These are phyloP conservation scores for Litchi chinensis DNA, from an alignment of 345 rosid species.

Conservation along the genomic window DNA sequence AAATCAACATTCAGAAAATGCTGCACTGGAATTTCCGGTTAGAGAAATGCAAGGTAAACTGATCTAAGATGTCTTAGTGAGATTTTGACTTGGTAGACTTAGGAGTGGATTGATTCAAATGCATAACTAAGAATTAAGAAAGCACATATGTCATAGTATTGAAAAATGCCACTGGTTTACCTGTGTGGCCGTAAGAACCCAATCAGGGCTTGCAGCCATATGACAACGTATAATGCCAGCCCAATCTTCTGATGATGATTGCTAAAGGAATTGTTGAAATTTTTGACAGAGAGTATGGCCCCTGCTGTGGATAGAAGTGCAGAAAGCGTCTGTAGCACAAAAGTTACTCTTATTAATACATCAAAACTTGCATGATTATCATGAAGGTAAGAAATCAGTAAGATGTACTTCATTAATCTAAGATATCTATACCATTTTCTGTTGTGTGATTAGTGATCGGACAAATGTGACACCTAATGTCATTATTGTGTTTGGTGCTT, in stretches of 20 bases:
- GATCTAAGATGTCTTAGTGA: neutral
- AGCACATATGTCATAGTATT: neutral
- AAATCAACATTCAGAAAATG: neutral
- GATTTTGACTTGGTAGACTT: neutral
- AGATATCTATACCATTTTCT: neutral
- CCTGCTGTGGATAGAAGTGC: conserved; percentile 68
- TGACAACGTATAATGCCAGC: conserved; percentile 59
- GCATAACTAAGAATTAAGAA: neutral
- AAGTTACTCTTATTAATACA: neutral
- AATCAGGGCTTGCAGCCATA: conserved; percentile 74
- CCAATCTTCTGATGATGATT: conserved; percentile 87
- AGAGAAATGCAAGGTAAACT: neutral
- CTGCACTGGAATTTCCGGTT: neutral
- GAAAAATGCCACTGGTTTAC: conserved; percentile 30
- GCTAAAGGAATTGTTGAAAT: conserved; percentile 70
- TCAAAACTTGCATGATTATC: neutral
- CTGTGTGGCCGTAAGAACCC: conserved; percentile 68
- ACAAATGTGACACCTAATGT: conserved; percentile 24
- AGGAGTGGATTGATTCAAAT: neutral
- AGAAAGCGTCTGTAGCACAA: conserved; percentile 51
- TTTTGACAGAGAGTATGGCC: conserved; percentile 73
- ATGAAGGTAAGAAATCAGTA: neutral
- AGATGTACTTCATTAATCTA: neutral
- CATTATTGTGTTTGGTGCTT: conserved; percentile 19
- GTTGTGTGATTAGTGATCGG: conserved; percentile 4